These are phyloP conservation scores for Cucurbita pepo DNA, from an alignment of 306 rosid genomes.

Conservation along the genomic window DNA sequence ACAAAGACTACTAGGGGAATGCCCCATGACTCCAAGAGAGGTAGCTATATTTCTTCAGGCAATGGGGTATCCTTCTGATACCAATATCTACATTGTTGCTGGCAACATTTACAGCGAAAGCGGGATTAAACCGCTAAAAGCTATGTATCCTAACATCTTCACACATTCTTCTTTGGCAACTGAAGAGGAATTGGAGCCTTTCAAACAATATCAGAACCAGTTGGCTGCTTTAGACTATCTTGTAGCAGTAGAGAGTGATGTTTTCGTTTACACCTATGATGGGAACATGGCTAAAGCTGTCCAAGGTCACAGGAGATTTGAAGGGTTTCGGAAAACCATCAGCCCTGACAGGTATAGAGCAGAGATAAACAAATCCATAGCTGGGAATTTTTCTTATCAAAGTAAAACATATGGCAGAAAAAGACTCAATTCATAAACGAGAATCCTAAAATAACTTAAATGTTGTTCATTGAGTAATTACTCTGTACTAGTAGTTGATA, in stretches of 20 bases:
- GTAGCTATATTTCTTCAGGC: conserved; percentile 97
- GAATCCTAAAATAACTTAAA: not conserved
- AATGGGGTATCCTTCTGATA: conserved; percentile 85
- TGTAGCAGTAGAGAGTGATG: conserved; percentile 80
- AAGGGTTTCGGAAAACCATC: conserved; percentile 80
- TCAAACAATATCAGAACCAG: conserved; percentile 71
- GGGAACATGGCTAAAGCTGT: conserved; percentile 99
- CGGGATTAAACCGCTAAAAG: conserved; percentile 44
- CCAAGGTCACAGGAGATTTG: conserved; percentile 86
- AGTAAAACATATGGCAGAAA: not conserved
- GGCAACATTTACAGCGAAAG: conserved; percentile 74
- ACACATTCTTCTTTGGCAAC: conserved; percentile 80
- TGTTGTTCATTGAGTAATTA: not conserved
- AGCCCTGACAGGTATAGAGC: conserved; percentile 68
- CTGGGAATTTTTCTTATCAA: not conserved
- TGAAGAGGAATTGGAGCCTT: conserved; percentile 60
- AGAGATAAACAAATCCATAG: not conserved
- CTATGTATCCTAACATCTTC: conserved; percentile 61
- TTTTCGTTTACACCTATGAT: conserved; percentile 82
- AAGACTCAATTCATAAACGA: not conserved
- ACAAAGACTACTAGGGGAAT: conserved; percentile 66
- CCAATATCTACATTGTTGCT: conserved; percentile 92
- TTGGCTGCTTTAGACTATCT: conserved; percentile 89
- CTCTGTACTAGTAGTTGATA: not conserved
- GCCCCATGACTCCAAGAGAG: conserved; percentile 95